Evolutionary conservation across 2,329 filamentous ascomycete genomes (phyloP), one percentile per base, ranked within the genome.

Genomic region (Cladophialophora yegresii): DNA sequence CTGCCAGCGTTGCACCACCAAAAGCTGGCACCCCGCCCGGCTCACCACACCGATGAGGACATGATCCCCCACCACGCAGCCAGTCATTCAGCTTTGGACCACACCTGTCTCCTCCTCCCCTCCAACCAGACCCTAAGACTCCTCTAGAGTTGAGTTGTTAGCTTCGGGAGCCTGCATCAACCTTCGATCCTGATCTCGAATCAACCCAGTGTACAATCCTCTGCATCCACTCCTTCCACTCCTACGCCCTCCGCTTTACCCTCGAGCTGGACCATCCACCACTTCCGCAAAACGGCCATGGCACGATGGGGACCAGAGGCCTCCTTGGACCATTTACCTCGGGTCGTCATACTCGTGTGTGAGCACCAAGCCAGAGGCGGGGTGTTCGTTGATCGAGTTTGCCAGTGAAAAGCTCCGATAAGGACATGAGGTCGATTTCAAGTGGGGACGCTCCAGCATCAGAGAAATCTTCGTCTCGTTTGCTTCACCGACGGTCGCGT

Each of bases 391-490:
- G 28, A 40, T 26, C 43, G 28, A 36, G 33, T 43, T 28, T 53
- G 51, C 64, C 64, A 61, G 57, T 53, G 56, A 45, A 47, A 60
- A 40, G 32, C 47, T 47, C 61, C 58, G 64, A 63, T 63, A 63
- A 63, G 58, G 54, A 43, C 61, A 63, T 64, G 53, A 59, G 47
- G 56, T 55, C 61, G 23, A 55, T 58, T 22, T 50, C 28, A 12
- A 58, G 58, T 49, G 53, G 23, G 23, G 36, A 61, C 36, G 51
- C 53, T 43, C 43, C 60, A 26, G 36, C 56, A 47, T 30, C 53
- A 33, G n/a, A 43, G 50, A 54, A 36, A 36, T n/a, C 36, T 20
- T 54, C 13, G 40, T 36, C 22, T 53, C 20, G 13, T 47, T 56
- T 33, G 28, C 51, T 57, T 61, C 33, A 43, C 43, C 58, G 13